These are phyloP conservation scores for Microstegium vimineum DNA, from an alignment of 176 grass and related monocot genomes.

Conservation along the genomic window DNA sequence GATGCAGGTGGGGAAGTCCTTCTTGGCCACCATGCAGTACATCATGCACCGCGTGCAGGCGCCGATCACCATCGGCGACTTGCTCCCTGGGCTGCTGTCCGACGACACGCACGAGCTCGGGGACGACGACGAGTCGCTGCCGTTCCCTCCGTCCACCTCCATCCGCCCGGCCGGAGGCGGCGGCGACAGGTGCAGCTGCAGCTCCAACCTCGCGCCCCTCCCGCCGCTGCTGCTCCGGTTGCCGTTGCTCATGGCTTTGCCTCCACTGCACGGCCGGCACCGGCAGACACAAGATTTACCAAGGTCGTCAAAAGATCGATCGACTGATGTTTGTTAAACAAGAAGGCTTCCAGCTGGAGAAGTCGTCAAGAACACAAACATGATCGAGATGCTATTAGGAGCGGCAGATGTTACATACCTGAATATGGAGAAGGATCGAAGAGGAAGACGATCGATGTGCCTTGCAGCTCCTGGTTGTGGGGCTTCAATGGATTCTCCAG, in stretches of 20 bases:
- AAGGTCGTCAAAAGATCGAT: not conserved
- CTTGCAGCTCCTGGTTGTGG: not conserved
- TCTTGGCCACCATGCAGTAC: conserved; percentile 54
- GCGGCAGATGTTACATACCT: conserved; percentile 5
- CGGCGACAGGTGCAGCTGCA: conserved; percentile 43
- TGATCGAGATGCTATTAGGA: not conserved
- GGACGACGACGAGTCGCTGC: conserved; percentile 27
- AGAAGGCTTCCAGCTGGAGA: not conserved
- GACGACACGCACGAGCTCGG: conserved; percentile 55
- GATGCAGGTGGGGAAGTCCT: conserved; percentile 45
- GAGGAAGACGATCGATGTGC: not conserved
- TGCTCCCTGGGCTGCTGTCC: conserved; percentile 37
- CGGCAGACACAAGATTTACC: not conserved
- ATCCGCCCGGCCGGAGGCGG: not conserved
- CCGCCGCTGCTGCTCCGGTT: not conserved
- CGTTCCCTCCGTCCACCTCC: not conserved
- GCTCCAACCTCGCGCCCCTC: conserved; percentile 18
- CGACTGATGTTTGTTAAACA: not conserved
- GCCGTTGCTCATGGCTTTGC: conserved; percentile 35
- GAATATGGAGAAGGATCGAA: not conserved
- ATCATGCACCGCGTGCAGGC: conserved; percentile 49
- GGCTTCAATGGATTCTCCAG: not conserved
- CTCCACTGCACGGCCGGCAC: too few relatives aligned
- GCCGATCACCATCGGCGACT: conserved; percentile 40
- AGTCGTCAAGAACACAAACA: conserved; percentile 5